phyloP scores from a whole-genome alignment of 164 flowering plant species.

The Vitis rotundifolia region DNA sequence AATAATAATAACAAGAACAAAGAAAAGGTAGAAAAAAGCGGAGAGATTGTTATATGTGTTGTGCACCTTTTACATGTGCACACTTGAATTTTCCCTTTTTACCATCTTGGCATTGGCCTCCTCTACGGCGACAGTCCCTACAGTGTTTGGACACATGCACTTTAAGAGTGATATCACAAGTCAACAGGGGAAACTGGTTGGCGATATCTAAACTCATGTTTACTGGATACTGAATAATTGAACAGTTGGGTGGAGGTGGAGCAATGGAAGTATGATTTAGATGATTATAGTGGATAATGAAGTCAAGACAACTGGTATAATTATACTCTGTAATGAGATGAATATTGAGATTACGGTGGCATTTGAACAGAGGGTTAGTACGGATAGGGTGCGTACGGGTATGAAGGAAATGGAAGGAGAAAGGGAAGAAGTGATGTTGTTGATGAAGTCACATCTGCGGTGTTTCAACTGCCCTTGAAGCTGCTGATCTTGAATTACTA shows the following conservation, averaged over 20 bases:
- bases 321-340: neutral
- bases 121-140: neutral
- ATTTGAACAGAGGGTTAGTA: constrained; percentile 13
- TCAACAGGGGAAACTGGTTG: neutral
- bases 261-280: neutral
- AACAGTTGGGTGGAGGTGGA: constrained; percentile 6
- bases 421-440: constrained; percentile 3
- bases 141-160: neutral
- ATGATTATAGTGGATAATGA: neutral
- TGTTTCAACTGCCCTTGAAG: neutral
- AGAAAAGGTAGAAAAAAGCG: neutral
- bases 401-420: neutral
- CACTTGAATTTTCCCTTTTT: neutral
- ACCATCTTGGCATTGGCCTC: constrained; percentile 7
- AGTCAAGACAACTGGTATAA: neutral
- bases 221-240: constrained; percentile 7
- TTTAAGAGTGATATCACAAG: neutral
- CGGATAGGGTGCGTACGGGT: neutral
- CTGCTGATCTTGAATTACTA: constrained; percentile 3
- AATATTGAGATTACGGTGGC: neutral
- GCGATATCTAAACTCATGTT: neutral
- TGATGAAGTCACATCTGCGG: neutral
- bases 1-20: neutral
- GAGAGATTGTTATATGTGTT: too few species aligned
- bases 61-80: neutral